These are phyloP conservation scores for Secale cereale DNA, from an alignment of 176 grass and related monocot genomes.

Conservation along the genomic window DNA sequence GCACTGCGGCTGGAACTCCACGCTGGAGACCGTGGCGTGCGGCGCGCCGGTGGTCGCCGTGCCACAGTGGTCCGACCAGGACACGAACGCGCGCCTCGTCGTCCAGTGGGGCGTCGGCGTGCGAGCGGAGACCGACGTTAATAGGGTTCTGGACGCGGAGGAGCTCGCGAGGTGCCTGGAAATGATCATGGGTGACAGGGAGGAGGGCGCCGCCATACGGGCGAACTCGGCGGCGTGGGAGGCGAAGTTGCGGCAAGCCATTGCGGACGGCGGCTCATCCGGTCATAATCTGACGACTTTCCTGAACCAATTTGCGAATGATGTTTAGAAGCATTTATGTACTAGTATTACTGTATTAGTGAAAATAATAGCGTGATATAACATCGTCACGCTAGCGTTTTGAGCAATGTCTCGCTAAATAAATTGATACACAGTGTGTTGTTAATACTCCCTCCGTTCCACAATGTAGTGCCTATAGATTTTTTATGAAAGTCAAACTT, in stretches of 20 bases:
- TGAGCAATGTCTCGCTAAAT: too few relatives aligned
- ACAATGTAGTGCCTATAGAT: too few relatives aligned
- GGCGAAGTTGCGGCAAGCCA: not conserved
- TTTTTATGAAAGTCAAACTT: too few relatives aligned
- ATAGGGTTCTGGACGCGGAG: not conserved
- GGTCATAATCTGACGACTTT: not conserved
- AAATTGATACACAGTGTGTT: too few relatives aligned
- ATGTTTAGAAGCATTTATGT: not conserved
- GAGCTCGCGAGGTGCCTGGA: not conserved
- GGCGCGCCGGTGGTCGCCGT: not conserved
- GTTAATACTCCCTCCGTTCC: too few relatives aligned
- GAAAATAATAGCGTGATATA: too few relatives aligned
- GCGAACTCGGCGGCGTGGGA: not conserved
- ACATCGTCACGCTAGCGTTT: too few relatives aligned
- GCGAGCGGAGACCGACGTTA: not conserved
- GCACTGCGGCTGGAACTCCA: slow-evolving; percentile 67
- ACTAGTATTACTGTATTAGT: too few relatives aligned
- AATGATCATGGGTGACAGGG: not conserved
- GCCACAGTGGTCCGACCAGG: slow-evolving; percentile 27
- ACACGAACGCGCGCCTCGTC: slow-evolving; percentile 8
- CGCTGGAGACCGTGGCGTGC: slow-evolving; percentile 18
- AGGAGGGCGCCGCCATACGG: not conserved
- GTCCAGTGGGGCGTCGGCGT: not conserved
- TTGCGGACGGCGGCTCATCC: not conserved
- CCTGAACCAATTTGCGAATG: not conserved